These are phyloP conservation scores for Boletus fagicola DNA, from an alignment of 768 basidiomycete species.

Conservation along the genomic window DNA sequence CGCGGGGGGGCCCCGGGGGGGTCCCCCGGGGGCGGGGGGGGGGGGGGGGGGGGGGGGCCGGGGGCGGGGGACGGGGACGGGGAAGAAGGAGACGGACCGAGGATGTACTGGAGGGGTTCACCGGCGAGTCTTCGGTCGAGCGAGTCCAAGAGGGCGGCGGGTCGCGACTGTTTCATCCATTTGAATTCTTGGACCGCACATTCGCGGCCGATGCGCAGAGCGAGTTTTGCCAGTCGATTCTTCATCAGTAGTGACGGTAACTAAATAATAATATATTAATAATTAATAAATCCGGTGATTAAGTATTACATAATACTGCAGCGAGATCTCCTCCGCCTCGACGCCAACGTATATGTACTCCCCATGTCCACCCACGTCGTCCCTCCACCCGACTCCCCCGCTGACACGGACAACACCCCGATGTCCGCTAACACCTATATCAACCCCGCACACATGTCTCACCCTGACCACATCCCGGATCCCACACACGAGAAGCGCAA, in stretches of 20 bases:
- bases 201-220: conserved; percentile 34
- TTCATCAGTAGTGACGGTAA: conserved; percentile 1
- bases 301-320: conserved; percentile 20
- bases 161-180: conserved; percentile 44
- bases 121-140: conserved; percentile 59
- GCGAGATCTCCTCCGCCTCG: conserved; percentile 14
- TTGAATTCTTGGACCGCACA: conserved; percentile 42
- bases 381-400: background rate
- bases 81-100: conserved; percentile 49
- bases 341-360: conserved; percentile 14
- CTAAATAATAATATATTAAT: background rate
- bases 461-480: conserved; percentile 29
- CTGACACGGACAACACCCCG: background rate
- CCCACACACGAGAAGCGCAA: conserved; percentile 36
- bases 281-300: background rate
- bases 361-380: conserved; percentile 8
- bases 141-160: conserved; percentile 34
- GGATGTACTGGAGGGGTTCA: conserved; percentile 88
- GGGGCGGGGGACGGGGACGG: background rate
- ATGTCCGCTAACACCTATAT: conserved; percentile 34
- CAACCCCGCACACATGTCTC: conserved; percentile 42
- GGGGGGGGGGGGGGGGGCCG: background rate
- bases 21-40: no score
- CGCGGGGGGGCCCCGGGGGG: no score
- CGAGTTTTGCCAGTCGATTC: conserved; percentile 31